Base-by-base conservation (phyloP, 345 rosid species). In the Aquilaria yunnanensis region DNA sequence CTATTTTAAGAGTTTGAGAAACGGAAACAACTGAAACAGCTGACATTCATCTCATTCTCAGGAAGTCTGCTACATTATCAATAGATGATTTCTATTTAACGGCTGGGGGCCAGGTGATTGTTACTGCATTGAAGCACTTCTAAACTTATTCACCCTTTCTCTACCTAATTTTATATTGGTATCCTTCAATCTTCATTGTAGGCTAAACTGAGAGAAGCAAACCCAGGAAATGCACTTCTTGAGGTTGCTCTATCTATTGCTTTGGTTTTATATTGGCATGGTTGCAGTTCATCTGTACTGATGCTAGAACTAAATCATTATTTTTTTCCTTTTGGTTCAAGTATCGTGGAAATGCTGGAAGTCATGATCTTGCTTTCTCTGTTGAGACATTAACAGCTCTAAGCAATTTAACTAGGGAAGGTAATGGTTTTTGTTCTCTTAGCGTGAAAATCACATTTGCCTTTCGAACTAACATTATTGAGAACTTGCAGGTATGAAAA, bases 331-430 rank as follows among this genome's bases (percentile, higher is more conserved):
- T 60, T 48, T 62, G 30, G 54, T 54, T 68, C 33, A 75, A 93
- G 98, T 74, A 78, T 46, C 96, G 98, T 41, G 94, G 98, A 68
- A 93, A 93, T 74, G 88, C 98, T 64, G 98, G 98, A 70, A 93
- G 90, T 77, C 98, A 93, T 80, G 98, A 93, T 83, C 97, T 93
- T 72, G 80, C 77, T 58, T 75, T 93, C 59, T 84, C 98, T n/a
- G 70, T 84, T 9, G 85, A 93, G 68, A 86, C 96, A 54, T 66
- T 90, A 56, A 69, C 82, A 37, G 69, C 79, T 54, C 54, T 86
- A 33, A 74, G 58, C 75, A 81, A 82, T 50, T 74, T 90, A 68
- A 88, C 82, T 47, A 88, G 80, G 70, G 88, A 90, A 74, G 95
- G 98, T 90, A 55, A 37, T 37, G 43, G 43, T 31, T 79, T 56